phyloP scores from a whole-genome alignment of 73 alveolate species.

The Effrenium voratum region DNA sequence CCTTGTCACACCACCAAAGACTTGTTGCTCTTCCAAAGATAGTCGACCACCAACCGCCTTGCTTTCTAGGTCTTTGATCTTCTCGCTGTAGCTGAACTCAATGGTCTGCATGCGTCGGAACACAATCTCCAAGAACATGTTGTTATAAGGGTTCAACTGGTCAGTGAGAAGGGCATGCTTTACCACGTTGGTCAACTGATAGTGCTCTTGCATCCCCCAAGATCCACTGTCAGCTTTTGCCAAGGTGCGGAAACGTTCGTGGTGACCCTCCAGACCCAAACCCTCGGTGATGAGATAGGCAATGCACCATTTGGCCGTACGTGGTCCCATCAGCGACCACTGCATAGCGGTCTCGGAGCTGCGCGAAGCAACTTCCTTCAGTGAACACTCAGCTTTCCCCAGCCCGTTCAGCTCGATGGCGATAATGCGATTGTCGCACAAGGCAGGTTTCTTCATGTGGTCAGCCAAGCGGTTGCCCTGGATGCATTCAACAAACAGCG shows the following conservation, averaged over 20 bases:
- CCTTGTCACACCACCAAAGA: neutral
- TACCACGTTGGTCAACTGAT: neutral
- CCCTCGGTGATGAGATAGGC: neutral
- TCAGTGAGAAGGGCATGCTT: neutral
- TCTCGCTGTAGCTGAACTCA: neutral
- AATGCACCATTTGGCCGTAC: constrained; percentile 26
- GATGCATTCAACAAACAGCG: neutral
- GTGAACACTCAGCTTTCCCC: neutral
- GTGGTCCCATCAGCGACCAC: neutral
- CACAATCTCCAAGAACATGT: neutral
- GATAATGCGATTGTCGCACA: neutral
- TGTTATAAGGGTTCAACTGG: neutral
- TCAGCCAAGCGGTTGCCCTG: neutral
- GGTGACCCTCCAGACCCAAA: neutral
- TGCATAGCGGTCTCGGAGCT: neutral
- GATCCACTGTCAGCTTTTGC: neutral
- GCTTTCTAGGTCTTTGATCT: neutral
- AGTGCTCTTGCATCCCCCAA: neutral
- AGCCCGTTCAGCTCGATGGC: neutral
- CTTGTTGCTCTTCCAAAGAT: neutral
- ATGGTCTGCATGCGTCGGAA: constrained; percentile 6
- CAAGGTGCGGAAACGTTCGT: neutral
- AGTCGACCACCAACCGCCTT: constrained; percentile 5
- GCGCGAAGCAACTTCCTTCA: neutral
- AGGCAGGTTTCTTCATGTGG: neutral